These are phyloP conservation scores for Plasmodium malariae DNA, from an alignment of 169 alveolate genomes.

Conservation along the genomic window DNA sequence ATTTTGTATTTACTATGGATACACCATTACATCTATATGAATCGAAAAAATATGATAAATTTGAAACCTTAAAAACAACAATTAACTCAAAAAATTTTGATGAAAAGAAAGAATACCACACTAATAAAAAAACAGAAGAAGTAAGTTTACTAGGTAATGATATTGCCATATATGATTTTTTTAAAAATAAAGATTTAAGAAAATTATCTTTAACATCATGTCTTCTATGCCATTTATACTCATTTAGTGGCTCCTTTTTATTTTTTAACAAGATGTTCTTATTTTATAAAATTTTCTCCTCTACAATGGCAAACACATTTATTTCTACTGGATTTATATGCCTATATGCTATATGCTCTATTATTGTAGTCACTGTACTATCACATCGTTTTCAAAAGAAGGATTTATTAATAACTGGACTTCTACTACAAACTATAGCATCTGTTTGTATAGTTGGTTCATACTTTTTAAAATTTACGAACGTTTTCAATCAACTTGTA, in stretches of 20 bases:
- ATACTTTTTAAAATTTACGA: background rate
- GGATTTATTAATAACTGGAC: slow-evolving; percentile 14
- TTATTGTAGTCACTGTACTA: slow-evolving; percentile 1
- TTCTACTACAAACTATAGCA: slow-evolving; percentile 25
- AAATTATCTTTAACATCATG: slow-evolving; percentile 8
- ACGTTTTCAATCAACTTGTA: slow-evolving; percentile 9
- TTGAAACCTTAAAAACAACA: slow-evolving; percentile 24
- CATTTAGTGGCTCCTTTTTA: slow-evolving; percentile 37
- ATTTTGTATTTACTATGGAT: slow-evolving; percentile 34
- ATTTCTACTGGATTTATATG: slow-evolving; percentile 15
- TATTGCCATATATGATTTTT: slow-evolving; percentile 13
- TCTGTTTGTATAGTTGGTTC: background rate
- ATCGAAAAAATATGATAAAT: slow-evolving; percentile 37
- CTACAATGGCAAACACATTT: slow-evolving; percentile 13
- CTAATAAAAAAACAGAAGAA: slow-evolving; percentile 6
- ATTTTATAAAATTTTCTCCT: slow-evolving; percentile 10
- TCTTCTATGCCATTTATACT: slow-evolving; percentile 26
- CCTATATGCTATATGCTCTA: slow-evolving; percentile 17
- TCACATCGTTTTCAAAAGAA: slow-evolving; percentile 10
- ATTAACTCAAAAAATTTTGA: slow-evolving; percentile 11
- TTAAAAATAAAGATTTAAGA: slow-evolving; percentile 14
- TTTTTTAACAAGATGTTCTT: slow-evolving; percentile 20
- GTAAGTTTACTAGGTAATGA: slow-evolving; percentile 36
- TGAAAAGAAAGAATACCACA: slow-evolving; percentile 44
- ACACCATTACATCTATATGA: slow-evolving; percentile 68